Evolutionary conservation across 352 stramenopile species (phyloP).

Genomic region (Phytophthora litchii): DNA sequence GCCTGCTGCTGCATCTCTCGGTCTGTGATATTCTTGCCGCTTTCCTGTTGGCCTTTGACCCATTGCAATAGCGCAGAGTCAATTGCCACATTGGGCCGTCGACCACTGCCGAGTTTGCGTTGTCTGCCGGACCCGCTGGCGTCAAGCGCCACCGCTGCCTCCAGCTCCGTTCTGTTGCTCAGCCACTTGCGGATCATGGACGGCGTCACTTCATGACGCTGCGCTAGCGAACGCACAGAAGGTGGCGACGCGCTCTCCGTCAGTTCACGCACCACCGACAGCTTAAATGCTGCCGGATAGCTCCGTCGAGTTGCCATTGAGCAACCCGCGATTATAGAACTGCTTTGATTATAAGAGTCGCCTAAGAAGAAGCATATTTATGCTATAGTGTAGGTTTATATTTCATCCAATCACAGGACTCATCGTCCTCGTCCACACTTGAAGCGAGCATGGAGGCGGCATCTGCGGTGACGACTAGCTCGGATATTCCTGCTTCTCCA

Average conservation of each 20-base stretch:
- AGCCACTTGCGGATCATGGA: constrained; percentile 42
- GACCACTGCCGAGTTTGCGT: constrained; percentile 38
- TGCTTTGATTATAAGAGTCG: constrained; percentile 12
- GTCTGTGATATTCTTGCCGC: constrained; percentile 22
- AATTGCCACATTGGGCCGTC: constrained; percentile 23
- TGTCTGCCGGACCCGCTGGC: constrained; percentile 3
- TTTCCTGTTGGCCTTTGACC: constrained; percentile 19
- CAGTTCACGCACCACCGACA: constrained; percentile 35
- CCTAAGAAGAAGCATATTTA: background rate
- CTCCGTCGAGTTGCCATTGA: constrained; percentile 26
- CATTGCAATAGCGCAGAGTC: constrained; percentile 32
- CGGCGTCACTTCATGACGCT: constrained; percentile 31
- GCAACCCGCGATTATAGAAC: constrained; percentile 7
- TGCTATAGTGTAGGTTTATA: background rate
- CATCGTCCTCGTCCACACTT: constrained; percentile 5
- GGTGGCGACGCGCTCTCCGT: constrained; percentile 1
- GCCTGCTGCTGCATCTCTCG: constrained; percentile 37
- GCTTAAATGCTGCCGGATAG: constrained; percentile 39
- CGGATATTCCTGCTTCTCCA: constrained; percentile 10
- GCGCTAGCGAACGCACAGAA: constrained; percentile 27
- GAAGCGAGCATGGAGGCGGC: constrained; percentile 29
- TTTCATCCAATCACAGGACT: constrained; percentile 23
- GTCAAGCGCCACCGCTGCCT: constrained; percentile 33
- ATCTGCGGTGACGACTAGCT: constrained; percentile 8
- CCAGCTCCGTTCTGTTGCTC: constrained; percentile 26